A percentile compares a stretch with the other conserved stretches of the same genome.
phyloP scores from a whole-genome alignment of 2,329 filamentous ascomycete genomes.

The Colletotrichum horii region DNA sequence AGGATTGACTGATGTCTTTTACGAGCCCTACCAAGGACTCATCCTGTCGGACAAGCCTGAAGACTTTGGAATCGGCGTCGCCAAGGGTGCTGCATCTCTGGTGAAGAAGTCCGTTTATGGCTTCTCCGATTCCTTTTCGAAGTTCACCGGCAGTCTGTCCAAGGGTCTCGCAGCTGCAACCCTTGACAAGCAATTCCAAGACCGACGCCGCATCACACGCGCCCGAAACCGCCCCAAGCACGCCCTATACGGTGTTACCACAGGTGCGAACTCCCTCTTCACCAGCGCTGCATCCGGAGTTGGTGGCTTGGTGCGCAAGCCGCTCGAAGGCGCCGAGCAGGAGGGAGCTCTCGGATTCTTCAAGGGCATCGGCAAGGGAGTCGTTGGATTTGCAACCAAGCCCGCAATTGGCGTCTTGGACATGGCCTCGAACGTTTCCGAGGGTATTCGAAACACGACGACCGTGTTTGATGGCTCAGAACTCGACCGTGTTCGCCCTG shows the following conservation, averaged over 20 bases:
- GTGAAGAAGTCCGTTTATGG: slow-evolving; percentile 99
- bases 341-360: slow-evolving; percentile 94
- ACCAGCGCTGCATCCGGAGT: slow-evolving; percentile 93
- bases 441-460: slow-evolving; percentile 97
- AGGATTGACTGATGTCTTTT: slow-evolving; percentile 97
- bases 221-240: slow-evolving; percentile 96
- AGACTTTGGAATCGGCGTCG: slow-evolving; percentile 92
- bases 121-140: slow-evolving; percentile 95
- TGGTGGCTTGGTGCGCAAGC: slow-evolving; percentile 90
- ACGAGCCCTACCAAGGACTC: slow-evolving; percentile 97
- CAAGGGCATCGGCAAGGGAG: slow-evolving; percentile 95
- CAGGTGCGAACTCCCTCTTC: slow-evolving; percentile 93
- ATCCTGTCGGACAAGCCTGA: slow-evolving; percentile 96
- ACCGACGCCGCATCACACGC: slow-evolving; percentile 90
- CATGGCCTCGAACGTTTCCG: slow-evolving; percentile 93
- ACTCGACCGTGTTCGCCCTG: slow-evolving; percentile 91
- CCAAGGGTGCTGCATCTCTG: slow-evolving; percentile 95
- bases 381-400: slow-evolving; percentile 94
- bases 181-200: slow-evolving; percentile 98
- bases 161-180: slow-evolving; percentile 96
- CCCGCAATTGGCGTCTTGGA: slow-evolving; percentile 96
- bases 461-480: slow-evolving; percentile 97
- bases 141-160: slow-evolving; percentile 95
- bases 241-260: slow-evolving; percentile 93
- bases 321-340: slow-evolving; percentile 93